These are phyloP conservation scores for Fraxinus latifolia DNA, from an alignment of 305 asterid species.

Conservation along the genomic window DNA sequence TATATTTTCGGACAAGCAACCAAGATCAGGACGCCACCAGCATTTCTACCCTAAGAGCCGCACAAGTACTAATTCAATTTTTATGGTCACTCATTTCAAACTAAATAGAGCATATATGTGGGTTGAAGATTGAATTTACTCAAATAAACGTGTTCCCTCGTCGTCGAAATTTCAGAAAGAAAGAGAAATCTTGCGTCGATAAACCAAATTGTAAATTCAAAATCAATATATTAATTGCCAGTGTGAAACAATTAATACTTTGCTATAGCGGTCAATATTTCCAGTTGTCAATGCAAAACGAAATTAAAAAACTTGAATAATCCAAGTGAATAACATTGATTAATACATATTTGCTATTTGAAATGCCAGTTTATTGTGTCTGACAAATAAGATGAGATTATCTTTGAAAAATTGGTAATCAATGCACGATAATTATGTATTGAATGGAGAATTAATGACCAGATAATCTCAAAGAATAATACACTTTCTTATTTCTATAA, in stretches of 20 bases:
- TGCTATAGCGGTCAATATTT: background rate
- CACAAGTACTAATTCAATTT: background rate
- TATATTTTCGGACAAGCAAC: constrained; percentile 59
- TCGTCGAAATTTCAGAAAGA: background rate
- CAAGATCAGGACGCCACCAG: constrained; percentile 44
- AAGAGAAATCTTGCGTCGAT: background rate
- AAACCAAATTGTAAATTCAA: background rate
- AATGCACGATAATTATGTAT: background rate
- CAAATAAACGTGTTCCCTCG: background rate
- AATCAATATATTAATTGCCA: background rate
- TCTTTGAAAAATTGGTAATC: background rate
- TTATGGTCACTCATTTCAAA: background rate
- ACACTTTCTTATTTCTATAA: background rate
- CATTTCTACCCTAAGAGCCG: constrained; percentile 13
- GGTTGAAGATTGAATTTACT: background rate
- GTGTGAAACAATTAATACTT: background rate
- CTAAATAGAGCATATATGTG: background rate
- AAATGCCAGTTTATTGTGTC: background rate
- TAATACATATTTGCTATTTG: background rate
- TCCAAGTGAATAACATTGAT: background rate
- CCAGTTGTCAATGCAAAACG: background rate
- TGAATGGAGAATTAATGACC: background rate
- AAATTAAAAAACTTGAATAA: background rate
- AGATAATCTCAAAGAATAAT: background rate
- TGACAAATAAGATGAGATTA: background rate